Base-by-base conservation (phyloP, 371 early-diverging fungal genomes). In the Syncephalis fuscata region DNA sequence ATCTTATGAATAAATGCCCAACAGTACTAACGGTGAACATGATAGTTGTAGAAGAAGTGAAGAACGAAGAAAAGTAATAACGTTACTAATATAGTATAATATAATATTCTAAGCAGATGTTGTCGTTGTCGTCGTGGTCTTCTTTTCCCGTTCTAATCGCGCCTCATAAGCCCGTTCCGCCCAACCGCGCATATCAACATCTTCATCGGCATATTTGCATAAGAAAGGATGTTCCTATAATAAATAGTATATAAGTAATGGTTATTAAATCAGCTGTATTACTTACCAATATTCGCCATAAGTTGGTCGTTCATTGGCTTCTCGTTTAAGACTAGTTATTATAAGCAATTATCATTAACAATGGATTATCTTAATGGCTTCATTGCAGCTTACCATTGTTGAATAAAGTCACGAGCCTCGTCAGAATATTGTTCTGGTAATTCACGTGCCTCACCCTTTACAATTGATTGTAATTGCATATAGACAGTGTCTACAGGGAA, bases 121-220 rank as follows among this genome's bases (percentile, higher is more conserved):
- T 32, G 32, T 32, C 11, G 32, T 11, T 32, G 32, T 11, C 11
- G 32, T 32, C 11, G 32, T 32, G 11, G 4, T 11, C 11, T 32
- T 32, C 32, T 44, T 44, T 22, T 11, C 44, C 22, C 24, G 19
- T 24, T 44, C 44, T 21, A 22, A 22, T 14, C 44, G 46, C 36
- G 59, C 45, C 24, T 56, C 52, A 17, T 58, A 58, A 11, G 66
- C 62, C 49, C 49, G 48, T 23, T 48, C 43, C 1, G 80, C 88
- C 89, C 89, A 91, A 24, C 66, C 73, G 42, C 72, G 78, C 85
- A 88, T 86, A 55, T 88, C 88, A 2, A 88, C 85, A 3, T 73
- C 66, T 1, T 55, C 64, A 0, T 54, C 48, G 5, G 52, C 58
- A 50, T 73, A 73, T 42, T 67, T 68, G 22, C 52, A 52, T 45